A percentile compares a stretch with the other conserved stretches of the same genome.
Evolutionary conservation across 768 basidiomycete genomes (phyloP).

Genomic region (Leucosporidium scottii): DNA sequence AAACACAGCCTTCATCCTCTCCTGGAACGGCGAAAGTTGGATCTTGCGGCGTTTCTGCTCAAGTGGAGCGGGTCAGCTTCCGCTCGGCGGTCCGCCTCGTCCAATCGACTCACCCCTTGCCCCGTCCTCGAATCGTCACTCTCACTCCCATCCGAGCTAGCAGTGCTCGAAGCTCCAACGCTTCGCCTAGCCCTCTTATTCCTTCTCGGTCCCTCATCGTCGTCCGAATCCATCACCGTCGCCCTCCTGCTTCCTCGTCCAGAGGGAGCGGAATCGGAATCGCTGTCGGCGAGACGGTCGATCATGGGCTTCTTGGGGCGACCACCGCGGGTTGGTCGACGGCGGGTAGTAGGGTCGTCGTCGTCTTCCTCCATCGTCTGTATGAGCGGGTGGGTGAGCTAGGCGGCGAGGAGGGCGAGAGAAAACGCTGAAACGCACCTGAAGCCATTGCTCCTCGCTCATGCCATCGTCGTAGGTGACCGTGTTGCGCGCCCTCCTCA

Average conservation of each 20-base stretch:
- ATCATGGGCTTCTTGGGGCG: too few species aligned
- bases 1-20: conserved; percentile 40
- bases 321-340: too few species aligned
- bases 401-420: background rate
- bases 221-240: too few species aligned
- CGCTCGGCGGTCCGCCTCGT: conserved; percentile 34
- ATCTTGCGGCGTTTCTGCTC: conserved; percentile 40
- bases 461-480: conserved; percentile 92
- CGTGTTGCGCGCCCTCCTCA: conserved; percentile 55
- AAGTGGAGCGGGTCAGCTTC: background rate
- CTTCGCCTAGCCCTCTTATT: too few species aligned
- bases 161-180: background rate
- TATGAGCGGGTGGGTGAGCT: background rate
- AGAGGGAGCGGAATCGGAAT: background rate
- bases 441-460: conserved; percentile 90
- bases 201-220: too few species aligned
- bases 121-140: conserved; percentile 49
- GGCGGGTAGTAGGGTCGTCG: conserved; percentile 1
- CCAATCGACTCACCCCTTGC: conserved; percentile 63
- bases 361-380: conserved; percentile 26
- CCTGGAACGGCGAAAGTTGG: conserved; percentile 27
- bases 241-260: background rate
- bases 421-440: conserved; percentile 46
- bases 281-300: background rate
- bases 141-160: conserved; percentile 29